phyloP scores from a whole-genome alignment of 2,329 filamentous ascomycete species.

The Neophaeococcomyces mojaviensis region DNA sequence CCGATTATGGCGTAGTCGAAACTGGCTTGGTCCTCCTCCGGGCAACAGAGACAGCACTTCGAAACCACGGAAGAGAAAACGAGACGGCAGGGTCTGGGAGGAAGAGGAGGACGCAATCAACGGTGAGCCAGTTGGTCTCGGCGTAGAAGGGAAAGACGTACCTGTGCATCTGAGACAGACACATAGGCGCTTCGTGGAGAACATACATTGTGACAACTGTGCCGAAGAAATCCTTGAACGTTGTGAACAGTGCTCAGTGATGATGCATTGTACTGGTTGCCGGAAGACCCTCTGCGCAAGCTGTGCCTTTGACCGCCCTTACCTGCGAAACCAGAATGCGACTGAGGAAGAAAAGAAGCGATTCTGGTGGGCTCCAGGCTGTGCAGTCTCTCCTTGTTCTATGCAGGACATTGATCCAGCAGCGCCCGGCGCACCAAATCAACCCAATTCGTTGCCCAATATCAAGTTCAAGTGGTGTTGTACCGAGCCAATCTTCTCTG shows the following conservation, averaged over 20 bases:
- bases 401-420: conserved; percentile 44
- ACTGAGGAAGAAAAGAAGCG: conserved; percentile 25
- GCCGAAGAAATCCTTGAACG: conserved; percentile 46
- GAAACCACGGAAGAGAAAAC: conserved; percentile 23
- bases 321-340: conserved; percentile 33
- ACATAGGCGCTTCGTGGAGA: conserved; percentile 46
- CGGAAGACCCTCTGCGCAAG: conserved; percentile 53
- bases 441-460: conserved; percentile 36
- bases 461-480: conserved; percentile 55
- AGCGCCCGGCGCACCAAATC: conserved; percentile 23
- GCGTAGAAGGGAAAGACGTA: conserved; percentile 44
- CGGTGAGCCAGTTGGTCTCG: conserved; percentile 48
- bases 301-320: conserved; percentile 51
- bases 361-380: conserved; percentile 56
- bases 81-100: conserved; percentile 50
- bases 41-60: conserved; percentile 11
- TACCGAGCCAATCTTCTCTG: conserved; percentile 52
- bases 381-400: conserved; percentile 47
- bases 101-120: conserved; percentile 47
- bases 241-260: conserved; percentile 54
- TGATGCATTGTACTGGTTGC: conserved; percentile 56
- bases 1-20: conserved; percentile 51
- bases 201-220: conserved; percentile 49
- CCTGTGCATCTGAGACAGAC: conserved; percentile 48
- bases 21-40: conserved; percentile 45